phyloP scores from a whole-genome alignment of 495 filamentous ascomycete species.

The Penicillium coffeae region DNA sequence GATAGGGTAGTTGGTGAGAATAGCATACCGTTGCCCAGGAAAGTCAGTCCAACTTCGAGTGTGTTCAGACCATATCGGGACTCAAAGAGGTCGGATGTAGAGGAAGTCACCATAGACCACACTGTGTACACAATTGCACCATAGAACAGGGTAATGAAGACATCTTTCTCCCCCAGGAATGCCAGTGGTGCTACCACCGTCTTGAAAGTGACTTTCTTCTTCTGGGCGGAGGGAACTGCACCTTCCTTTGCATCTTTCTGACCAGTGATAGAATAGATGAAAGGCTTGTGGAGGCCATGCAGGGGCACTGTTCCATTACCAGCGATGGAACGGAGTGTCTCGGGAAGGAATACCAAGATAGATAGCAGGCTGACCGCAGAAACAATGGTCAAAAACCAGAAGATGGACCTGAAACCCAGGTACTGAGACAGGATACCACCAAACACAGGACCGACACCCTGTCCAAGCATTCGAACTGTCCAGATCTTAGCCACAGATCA shows the following conservation, averaged over 20 bases:
- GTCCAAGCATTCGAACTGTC: slow-evolving; percentile 44
- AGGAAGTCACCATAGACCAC: slow-evolving; percentile 51
- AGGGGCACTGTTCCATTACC: slow-evolving; percentile 59
- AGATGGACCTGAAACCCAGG: slow-evolving; percentile 65
- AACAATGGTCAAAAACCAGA: slow-evolving; percentile 67
- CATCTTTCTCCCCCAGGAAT: slow-evolving; percentile 42
- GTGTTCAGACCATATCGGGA: slow-evolving; percentile 29
- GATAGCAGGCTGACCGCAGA: slow-evolving; percentile 44
- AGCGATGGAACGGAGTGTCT: slow-evolving; percentile 68
- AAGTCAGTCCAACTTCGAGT: slow-evolving; percentile 38
- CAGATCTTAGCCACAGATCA: slow-evolving; percentile 1
- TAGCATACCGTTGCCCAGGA: slow-evolving; percentile 36
- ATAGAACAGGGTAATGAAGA: slow-evolving; percentile 42
- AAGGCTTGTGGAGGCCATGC: slow-evolving; percentile 34
- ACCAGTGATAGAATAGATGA: slow-evolving; percentile 33
- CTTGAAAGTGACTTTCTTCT: slow-evolving; percentile 30
- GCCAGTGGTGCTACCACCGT: slow-evolving; percentile 37
- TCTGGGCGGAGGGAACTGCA: slow-evolving; percentile 12
- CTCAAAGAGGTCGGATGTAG: slow-evolving; percentile 40
- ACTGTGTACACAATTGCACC: slow-evolving; percentile 46
- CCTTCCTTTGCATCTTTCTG: slow-evolving; percentile 21
- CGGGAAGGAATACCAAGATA: slow-evolving; percentile 58
- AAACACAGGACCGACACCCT: slow-evolving; percentile 59
- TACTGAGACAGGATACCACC: slow-evolving; percentile 63
- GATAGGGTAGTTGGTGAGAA: neutral